Evolutionary conservation across 495 filamentous ascomycete genomes (phyloP).

Genomic region (Lepraria neglecta): DNA sequence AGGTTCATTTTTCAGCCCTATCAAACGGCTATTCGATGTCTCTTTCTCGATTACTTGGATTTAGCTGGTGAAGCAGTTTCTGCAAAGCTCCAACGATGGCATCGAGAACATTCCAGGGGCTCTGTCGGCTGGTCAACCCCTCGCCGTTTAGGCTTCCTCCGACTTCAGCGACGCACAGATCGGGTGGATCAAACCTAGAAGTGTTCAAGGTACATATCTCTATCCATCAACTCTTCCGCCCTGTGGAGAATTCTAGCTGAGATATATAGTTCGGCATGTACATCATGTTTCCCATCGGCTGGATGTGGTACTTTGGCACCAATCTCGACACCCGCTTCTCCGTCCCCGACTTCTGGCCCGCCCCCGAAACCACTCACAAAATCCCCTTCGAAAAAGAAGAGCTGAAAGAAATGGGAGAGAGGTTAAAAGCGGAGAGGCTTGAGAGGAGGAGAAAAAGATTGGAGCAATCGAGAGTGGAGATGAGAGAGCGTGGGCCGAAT

Average conservation of each 20-base stretch:
- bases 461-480: conserved; percentile 40
- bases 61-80: no score
- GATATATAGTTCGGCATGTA: conserved; percentile 82
- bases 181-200: conserved; percentile 85
- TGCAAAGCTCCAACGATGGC: not conserved
- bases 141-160: conserved; percentile 10
- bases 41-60: no score
- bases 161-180: conserved; percentile 41
- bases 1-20: not conserved
- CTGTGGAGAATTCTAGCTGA: conserved; percentile 15
- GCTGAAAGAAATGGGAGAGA: conserved; percentile 67
- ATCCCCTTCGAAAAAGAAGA: conserved; percentile 88
- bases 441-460: conserved; percentile 55
- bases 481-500: not conserved
- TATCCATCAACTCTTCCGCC: conserved; percentile 14
- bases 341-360: conserved; percentile 91
- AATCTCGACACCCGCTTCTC: conserved; percentile 90
- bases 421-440: conserved; percentile 57
- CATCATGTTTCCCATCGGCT: conserved; percentile 94
- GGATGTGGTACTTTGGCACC: conserved; percentile 99
- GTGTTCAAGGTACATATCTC: conserved; percentile 72
- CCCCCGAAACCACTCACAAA: conserved; percentile 72
- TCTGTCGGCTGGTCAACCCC: no score
- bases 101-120: not conserved
- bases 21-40: no score